A percentile compares a stretch with the other conserved stretches of the same genome.
Evolutionary conservation across 805 yeast genomes (phyloP).

Genomic region (Metschnikowia corniflorae): DNA sequence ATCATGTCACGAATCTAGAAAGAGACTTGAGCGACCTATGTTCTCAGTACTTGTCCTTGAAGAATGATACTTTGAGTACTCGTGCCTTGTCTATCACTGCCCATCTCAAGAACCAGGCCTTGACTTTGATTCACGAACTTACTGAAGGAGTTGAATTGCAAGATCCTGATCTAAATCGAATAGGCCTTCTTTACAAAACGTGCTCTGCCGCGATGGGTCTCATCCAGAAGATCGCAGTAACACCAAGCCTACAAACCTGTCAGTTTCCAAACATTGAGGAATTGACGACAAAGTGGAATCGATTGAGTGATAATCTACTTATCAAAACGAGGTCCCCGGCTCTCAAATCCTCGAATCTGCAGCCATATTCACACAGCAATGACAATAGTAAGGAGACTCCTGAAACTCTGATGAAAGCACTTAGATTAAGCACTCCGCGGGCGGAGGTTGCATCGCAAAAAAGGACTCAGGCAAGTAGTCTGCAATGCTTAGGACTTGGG

Average conservation of each 20-base stretch:
- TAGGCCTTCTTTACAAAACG: constrained; percentile 34
- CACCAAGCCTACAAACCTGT: constrained; percentile 1
- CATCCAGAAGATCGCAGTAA: constrained; percentile 33
- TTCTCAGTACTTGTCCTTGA: constrained; percentile 6
- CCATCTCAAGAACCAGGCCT: constrained; percentile 9
- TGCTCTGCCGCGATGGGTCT: constrained; percentile 37
- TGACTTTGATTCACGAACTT: constrained; percentile 5
- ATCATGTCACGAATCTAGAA: constrained; percentile 3
- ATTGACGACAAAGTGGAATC: constrained; percentile 12
- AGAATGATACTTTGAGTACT: constrained; percentile 8
- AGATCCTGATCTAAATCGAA: constrained; percentile 22
- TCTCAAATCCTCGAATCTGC: no score
- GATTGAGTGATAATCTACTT: no score
- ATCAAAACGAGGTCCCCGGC: no score
- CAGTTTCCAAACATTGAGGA: constrained; percentile 8
- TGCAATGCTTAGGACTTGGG: constrained; percentile 22
- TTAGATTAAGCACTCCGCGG: constrained; percentile 5
- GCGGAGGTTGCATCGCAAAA: constrained; percentile 2
- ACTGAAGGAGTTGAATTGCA: constrained; percentile 11
- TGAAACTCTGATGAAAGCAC: constrained; percentile 2
- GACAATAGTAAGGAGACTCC: no score
- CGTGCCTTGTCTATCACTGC: constrained; percentile 9
- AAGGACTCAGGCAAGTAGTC: not conserved
- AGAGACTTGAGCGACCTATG: constrained; percentile 9
- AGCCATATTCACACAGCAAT: no score